Conservation (phyloP, 139 green algal species). For the Chlorella vulgaris region DNA sequence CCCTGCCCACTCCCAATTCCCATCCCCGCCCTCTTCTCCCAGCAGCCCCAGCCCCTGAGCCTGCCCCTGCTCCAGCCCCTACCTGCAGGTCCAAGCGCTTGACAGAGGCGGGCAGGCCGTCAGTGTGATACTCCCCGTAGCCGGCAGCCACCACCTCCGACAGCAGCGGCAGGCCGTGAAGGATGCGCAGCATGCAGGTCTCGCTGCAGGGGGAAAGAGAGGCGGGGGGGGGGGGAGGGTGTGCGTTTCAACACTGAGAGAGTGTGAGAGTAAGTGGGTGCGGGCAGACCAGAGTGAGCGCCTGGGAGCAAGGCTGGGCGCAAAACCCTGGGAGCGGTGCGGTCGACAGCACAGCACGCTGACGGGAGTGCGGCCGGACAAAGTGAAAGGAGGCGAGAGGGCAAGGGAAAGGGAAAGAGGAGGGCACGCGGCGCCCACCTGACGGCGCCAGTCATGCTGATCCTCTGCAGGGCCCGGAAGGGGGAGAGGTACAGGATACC, state of each 20-base stretch:
- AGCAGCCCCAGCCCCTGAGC: no score
- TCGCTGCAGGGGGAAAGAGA: constrained; percentile 6
- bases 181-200: constrained; percentile 2
- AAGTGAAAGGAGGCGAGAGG: no score
- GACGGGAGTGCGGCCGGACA: no score
- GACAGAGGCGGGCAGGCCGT: constrained; percentile 16
- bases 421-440: neutral
- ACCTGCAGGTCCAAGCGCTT: constrained; percentile 13
- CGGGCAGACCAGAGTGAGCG: no score
- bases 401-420: neutral
- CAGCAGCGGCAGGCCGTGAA: constrained; percentile 7
- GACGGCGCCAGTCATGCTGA: constrained; percentile 8
- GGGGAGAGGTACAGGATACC: constrained; percentile 15
- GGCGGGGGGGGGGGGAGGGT: neutral
- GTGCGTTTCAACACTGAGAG: neutral
- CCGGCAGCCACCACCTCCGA: neutral
- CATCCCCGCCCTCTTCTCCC: no score
- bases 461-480: neutral
- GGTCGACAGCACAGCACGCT: no score
- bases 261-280: neutral
- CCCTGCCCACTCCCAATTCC: no score
- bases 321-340: no score
- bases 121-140: constrained; percentile 5
- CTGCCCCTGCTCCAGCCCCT: no score
- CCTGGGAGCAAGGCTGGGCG: no score